phyloP scores from a whole-genome alignment of 441 rosid species.

The Theobroma grandiflorum region DNA sequence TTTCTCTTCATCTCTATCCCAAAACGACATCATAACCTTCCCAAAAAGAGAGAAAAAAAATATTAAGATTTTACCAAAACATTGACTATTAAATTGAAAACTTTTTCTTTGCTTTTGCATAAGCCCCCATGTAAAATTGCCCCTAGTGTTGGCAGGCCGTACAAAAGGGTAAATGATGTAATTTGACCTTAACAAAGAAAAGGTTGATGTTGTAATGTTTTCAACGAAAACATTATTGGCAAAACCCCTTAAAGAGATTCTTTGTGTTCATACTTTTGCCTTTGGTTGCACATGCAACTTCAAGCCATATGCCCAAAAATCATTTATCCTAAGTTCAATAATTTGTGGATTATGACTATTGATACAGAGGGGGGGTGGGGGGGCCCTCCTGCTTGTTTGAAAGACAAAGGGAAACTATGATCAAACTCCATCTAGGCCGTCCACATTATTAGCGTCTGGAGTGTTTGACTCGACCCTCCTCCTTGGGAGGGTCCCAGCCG shows the following conservation, averaged over 20 bases:
- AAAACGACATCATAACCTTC: neutral
- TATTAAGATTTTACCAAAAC: neutral
- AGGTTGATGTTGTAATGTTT: neutral
- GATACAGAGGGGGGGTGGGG: neutral
- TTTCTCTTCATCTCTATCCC: neutral
- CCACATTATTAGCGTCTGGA: neutral
- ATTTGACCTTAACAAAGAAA: neutral
- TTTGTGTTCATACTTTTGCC: constrained; percentile 12
- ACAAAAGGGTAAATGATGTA: neutral
- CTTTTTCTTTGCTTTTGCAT: neutral
- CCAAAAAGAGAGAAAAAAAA: neutral
- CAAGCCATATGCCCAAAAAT: neutral
- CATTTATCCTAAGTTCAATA: constrained; percentile 21
- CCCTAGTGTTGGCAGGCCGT: neutral
- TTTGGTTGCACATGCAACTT: constrained; percentile 9
- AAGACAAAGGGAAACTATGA: no score
- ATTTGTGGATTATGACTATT: constrained; percentile 32
- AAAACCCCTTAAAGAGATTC: neutral
- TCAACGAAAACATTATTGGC: neutral
- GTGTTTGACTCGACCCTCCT: no score
- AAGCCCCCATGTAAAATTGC: neutral
- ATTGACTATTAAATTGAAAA: neutral
- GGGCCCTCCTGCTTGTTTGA: no score
- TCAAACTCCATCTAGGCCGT: constrained; percentile 25
- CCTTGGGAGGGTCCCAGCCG: no score